Evolutionary conservation across 352 stramenopile genomes (phyloP).

Genomic region (Globisporangium paroecandrum): DNA sequence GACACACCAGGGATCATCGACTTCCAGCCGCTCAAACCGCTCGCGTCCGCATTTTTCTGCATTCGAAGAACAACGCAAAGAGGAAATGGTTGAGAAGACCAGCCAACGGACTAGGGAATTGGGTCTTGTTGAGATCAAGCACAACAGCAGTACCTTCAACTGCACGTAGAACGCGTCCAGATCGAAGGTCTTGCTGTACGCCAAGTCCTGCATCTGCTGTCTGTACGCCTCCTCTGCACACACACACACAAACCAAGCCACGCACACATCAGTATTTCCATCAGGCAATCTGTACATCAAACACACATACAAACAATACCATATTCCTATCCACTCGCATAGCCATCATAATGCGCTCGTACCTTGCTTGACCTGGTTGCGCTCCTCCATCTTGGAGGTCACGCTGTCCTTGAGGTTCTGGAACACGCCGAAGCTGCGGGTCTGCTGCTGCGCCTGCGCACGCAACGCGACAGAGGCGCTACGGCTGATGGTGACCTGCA

Average conservation of each 20-base stretch:
- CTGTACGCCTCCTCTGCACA: slow-evolving; percentile 64
- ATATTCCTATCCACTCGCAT: neutral
- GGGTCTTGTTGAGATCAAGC: too few relatives aligned
- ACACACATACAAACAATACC: neutral
- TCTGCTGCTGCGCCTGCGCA: slow-evolving; percentile 22
- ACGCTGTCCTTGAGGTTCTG: slow-evolving; percentile 69
- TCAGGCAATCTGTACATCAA: neutral
- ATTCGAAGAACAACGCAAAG: neutral
- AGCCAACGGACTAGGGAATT: neutral
- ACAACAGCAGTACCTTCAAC: slow-evolving; percentile 42
- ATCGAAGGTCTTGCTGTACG: slow-evolving; percentile 66
- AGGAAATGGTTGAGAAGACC: neutral
- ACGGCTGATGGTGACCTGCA: slow-evolving; percentile 3
- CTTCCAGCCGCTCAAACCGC: slow-evolving; percentile 69
- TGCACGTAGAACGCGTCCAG: slow-evolving; percentile 65
- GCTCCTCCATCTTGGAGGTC: slow-evolving; percentile 73
- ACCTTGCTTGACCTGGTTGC: slow-evolving; percentile 80
- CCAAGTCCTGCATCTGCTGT: slow-evolving; percentile 71
- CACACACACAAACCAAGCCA: neutral
- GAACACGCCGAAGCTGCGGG: slow-evolving; percentile 72
- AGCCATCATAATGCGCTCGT: neutral
- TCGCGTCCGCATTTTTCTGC: slow-evolving; percentile 78
- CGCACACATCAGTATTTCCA: neutral
- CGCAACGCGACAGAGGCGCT: neutral
- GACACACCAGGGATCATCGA: slow-evolving; percentile 79